A percentile compares a stretch with the other conserved stretches of the same genome.
Evolutionary conservation across 202 grass and related monocot genomes (phyloP).

Genomic region (Hordeum pubiflorum): DNA sequence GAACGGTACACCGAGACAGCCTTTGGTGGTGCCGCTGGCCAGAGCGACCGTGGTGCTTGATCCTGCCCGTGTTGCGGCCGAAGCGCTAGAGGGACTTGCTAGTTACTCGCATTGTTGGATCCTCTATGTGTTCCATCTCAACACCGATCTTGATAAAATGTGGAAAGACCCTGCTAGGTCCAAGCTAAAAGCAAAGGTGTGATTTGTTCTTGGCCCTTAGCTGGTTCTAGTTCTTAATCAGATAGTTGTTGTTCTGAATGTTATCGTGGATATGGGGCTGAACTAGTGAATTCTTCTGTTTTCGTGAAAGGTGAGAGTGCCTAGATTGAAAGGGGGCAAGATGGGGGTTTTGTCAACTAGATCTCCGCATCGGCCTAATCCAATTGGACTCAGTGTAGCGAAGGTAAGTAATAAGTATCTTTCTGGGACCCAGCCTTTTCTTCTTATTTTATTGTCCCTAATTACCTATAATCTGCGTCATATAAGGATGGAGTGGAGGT

Average conservation of each 20-base stretch:
- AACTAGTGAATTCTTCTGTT: neutral
- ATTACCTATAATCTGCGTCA: neutral
- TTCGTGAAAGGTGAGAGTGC: slow-evolving; percentile 83
- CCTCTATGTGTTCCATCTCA: slow-evolving; percentile 91
- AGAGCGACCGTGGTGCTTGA: slow-evolving; percentile 66
- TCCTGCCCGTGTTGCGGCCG: slow-evolving; percentile 42
- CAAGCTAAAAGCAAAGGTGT: slow-evolving; percentile 89
- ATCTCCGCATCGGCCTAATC: slow-evolving; percentile 85
- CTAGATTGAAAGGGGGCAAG: slow-evolving; percentile 77
- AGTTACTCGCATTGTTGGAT: slow-evolving; percentile 91
- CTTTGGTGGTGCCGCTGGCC: slow-evolving; percentile 75
- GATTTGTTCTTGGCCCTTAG: neutral
- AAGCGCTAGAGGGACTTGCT: slow-evolving; percentile 65
- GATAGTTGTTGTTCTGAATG: neutral
- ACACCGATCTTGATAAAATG: slow-evolving; percentile 85
- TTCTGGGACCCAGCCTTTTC: neutral
- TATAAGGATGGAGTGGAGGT: neutral
- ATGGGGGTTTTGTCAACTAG: slow-evolving; percentile 87
- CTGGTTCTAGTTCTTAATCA: neutral
- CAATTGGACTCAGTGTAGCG: slow-evolving; percentile 86
- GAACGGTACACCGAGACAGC: slow-evolving; percentile 91
- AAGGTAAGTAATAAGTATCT: slow-evolving; percentile 42
- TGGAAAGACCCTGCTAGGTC: slow-evolving; percentile 88
- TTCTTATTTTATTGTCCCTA: neutral
- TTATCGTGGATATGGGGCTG: neutral